Conservation (phyloP, 225 moss, liverwort and hornwort species). For the Pseudoscleropodium purum region DNA sequence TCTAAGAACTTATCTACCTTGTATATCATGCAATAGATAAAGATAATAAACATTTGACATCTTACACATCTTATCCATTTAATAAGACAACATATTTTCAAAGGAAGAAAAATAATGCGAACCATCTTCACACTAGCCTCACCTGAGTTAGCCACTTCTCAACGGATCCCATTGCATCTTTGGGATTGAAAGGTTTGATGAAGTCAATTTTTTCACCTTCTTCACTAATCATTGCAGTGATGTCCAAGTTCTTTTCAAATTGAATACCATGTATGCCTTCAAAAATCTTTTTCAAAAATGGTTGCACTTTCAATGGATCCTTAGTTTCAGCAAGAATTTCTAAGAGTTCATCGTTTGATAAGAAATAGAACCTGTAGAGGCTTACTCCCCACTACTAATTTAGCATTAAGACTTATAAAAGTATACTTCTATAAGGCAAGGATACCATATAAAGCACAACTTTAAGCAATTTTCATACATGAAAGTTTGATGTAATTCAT, state of each 20-base stretch:
- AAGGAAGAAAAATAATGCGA: neutral
- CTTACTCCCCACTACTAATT: neutral
- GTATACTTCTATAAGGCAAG: neutral
- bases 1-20: neutral
- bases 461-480: neutral
- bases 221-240: constrained; percentile 61
- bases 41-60: neutral
- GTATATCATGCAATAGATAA: accelerated
- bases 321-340: constrained; percentile 69
- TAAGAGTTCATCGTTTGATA: constrained; percentile 70
- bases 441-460: neutral
- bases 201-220: constrained; percentile 71
- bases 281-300: constrained; percentile 69
- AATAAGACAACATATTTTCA: accelerated
- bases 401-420: neutral
- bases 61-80: neutral
- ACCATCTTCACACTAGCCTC: neutral
- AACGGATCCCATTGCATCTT: constrained; percentile 68
- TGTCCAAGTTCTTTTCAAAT: constrained; percentile 30
- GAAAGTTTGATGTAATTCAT: neutral
- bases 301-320: constrained; percentile 59
- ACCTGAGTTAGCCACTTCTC: constrained; percentile 82
- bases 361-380: constrained; percentile 52
- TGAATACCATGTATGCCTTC: constrained; percentile 64
- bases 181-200: constrained; percentile 67